Base-by-base conservation (phyloP, 2,329 filamentous ascomycete species). In the Aspergillus spinulosporus region DNA sequence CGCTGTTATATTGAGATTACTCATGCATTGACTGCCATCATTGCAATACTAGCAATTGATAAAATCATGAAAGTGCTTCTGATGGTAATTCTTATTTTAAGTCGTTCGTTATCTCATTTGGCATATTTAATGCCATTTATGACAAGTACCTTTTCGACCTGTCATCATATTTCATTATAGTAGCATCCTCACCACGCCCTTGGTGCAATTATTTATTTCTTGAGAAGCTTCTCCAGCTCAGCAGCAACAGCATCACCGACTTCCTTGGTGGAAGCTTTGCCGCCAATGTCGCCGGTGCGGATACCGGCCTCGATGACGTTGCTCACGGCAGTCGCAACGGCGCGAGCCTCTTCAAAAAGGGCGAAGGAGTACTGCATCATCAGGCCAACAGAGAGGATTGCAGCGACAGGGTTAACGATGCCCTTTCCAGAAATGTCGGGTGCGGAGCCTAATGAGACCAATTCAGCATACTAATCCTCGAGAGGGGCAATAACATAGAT, bases 311-410 rank as follows among this genome's bases (percentile, higher is more conserved):
- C 92, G 61, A 97, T 88, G 50, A 90, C 88, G 54, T 82, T 84
- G 70, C 84, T 84, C 49, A 96, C 92, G 3, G 92, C 92, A 59
- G 86, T 82, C 77, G 97, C 92, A 61, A 97, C 85, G 49, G 87
- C 85, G 59, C 84, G 82, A 34, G 92, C 89, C 75, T 97, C 88
- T 49, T 85, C 81, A 31, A 88, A 86, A 63, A 92, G 84, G 68
- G 86, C 85, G 57, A 97, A 84, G 11, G 92, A 96, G 81, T 97
- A 97, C 70, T 91, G 88, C 68, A 97, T 83, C 88, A 99, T 90
- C 92, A 97, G 96, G 68, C 91, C 91, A 11, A 96, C 83, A 9
- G 92, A 96, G 43, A 97, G 84, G 62, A 97, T 91, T 53, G 91
- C 92, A 49, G 92, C 93, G 59, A 97, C 82, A 32, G 93, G 93